phyloP scores from a whole-genome alignment of 176 grass and related monocot genomes.

The Oryza longistaminata region DNA sequence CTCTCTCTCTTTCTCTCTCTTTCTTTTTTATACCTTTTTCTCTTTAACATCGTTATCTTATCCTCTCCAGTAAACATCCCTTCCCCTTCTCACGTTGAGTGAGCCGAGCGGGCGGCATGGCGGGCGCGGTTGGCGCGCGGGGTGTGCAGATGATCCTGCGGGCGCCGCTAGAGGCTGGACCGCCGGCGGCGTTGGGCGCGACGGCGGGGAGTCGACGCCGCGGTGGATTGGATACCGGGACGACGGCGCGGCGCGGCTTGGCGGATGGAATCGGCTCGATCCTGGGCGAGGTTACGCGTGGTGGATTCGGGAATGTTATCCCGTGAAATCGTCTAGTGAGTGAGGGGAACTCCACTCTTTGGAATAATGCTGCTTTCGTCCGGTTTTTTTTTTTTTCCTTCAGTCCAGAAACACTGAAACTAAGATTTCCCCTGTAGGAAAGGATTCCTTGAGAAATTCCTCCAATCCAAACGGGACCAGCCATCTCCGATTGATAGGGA shows the following conservation, averaged over 20 bases:
- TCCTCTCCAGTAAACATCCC: no score
- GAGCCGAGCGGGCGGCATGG: not conserved
- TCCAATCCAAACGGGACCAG: not conserved
- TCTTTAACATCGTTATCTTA: no score
- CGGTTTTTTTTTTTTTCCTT: not conserved
- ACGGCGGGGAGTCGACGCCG: no score
- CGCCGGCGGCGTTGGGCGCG: no score
- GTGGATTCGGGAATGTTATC: not conserved
- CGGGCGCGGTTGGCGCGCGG: no score
- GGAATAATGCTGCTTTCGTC: not conserved
- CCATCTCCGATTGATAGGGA: not conserved
- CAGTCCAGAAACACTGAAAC: not conserved
- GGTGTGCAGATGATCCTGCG: no score
- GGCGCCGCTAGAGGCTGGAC: no score
- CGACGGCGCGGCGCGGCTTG: no score
- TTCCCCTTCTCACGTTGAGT: not conserved
- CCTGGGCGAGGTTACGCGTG: not conserved
- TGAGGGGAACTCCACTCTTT: not conserved
- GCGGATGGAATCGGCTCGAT: not conserved
- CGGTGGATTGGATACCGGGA: no score
- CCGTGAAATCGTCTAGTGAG: not conserved
- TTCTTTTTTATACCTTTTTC: no score
- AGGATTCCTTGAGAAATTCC: not conserved
- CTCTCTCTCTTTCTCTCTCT: no score
- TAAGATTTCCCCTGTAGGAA: not conserved